Conservation (phyloP, 306 rosid genomes). For the Mimosa bimucronata region DNA sequence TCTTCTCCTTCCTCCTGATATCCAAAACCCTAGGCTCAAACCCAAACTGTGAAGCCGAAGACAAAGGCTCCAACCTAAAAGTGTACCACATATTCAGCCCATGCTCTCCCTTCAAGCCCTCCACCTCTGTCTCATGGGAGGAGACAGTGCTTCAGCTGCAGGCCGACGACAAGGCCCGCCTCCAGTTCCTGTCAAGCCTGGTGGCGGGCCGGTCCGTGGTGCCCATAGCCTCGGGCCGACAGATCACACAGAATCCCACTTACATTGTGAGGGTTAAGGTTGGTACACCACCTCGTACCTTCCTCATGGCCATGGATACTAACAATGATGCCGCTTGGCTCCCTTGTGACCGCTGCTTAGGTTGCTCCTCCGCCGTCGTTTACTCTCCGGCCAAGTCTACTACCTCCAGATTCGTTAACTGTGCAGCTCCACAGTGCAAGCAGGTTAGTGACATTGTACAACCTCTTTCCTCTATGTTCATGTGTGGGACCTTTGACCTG, state of each 20-base stretch:
- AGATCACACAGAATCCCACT: constrained; percentile 75
- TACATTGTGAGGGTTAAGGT: constrained; percentile 71
- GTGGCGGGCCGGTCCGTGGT: constrained; percentile 59
- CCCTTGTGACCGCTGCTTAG: constrained; percentile 79
- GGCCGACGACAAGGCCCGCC: constrained; percentile 66
- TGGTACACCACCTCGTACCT: constrained; percentile 82
- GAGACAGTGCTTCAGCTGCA: constrained; percentile 63
- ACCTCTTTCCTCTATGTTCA: neutral
- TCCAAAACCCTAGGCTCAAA: constrained; percentile 45
- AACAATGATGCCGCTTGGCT: constrained; percentile 91
- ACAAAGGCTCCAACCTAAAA: constrained; percentile 65
- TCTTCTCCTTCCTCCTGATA: neutral
- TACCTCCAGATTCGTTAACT: constrained; percentile 49
- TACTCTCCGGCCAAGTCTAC: constrained; percentile 62
- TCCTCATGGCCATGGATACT: constrained; percentile 84
- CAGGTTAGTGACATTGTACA: constrained; percentile 67
- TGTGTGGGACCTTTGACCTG: neutral
- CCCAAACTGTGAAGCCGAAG: constrained; percentile 49
- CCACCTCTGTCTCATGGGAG: constrained; percentile 69
- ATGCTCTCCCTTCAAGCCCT: constrained; percentile 74
- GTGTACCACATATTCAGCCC: constrained; percentile 73
- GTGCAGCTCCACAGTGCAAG: constrained; percentile 69
- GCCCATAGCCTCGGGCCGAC: constrained; percentile 88
- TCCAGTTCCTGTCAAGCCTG: constrained; percentile 60
- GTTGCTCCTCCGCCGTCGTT: constrained; percentile 60